Evolutionary conservation across 1,284 basidiomycete species (phyloP), one percentile per base, ranked within the genome.

Genomic region (Phellinidium pouzarii): DNA sequence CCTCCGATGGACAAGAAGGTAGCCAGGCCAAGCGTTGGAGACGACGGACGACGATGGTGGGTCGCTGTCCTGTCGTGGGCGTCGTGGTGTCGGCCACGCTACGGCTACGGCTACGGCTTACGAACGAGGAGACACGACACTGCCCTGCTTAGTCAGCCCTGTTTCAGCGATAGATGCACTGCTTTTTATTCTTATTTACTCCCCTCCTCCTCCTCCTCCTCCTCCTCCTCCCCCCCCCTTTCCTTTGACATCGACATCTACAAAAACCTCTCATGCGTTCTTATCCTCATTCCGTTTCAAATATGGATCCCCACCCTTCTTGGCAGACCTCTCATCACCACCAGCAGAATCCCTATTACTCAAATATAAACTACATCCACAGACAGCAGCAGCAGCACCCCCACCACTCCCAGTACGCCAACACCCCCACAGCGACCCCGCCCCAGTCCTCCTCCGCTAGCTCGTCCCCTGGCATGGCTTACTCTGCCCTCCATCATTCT

Each of bases 401-500:
- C 40, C 17, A 36, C 47, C 20, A 40, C 36, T 14, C 47, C 34
- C 34, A 36, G 8, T 48, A 47, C 50, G 34, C 44, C 17, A 19
- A 23, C 26, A 48, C 36, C 20, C 29, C 26, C 48, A 45, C 43
- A 1, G 38, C 43, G 22, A 45, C 53, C 19, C 47, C 47, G 27
- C 54, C 50, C 17, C 50, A 44, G 25, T 41, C 54, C 23, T 46
- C 44, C 45, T 46, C 50, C 26, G 34, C 50, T 9, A 41, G 44
- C 26, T 48, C 44, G 4, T 50, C 48, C 27, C 48, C 53, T 29
- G 40, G 42, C 20, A 45, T 56, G 58, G 48, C 48, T 20, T 51
- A 55, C 49, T 42, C 52, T 44, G 46, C 61, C 56, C 58, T 59
- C 45, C 60, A 58, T 50, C 57, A 51, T 40, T 52, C 56, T 20